phyloP scores from a whole-genome alignment of 1,284 basidiomycete genomes.

The Coriolopsis trogii region DNA sequence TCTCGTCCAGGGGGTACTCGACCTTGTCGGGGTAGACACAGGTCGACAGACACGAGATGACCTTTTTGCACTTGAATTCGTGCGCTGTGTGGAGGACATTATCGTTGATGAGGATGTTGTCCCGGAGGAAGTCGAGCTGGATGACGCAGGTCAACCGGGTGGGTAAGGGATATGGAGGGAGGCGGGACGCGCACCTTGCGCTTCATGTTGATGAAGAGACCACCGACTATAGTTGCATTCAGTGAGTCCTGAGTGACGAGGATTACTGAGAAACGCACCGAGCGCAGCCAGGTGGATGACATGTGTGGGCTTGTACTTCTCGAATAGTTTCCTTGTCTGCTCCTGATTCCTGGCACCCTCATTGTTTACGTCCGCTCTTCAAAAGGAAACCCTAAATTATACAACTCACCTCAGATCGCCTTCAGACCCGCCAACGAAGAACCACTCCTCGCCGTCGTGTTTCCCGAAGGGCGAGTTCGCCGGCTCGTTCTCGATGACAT shows the following conservation, averaged over 20 bases:
- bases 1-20: conserved; percentile 87
- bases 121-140: conserved; percentile 83
- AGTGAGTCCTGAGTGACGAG: not conserved
- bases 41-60: conserved; percentile 86
- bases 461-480: conserved; percentile 78
- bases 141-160: not conserved
- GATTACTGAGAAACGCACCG: conserved; percentile 49
- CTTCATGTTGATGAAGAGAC: conserved; percentile 90
- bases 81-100: conserved; percentile 81
- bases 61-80: conserved; percentile 63
- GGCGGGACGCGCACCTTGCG: conserved; percentile 61
- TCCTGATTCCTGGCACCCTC: conserved; percentile 53
- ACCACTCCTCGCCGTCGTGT: conserved; percentile 77
- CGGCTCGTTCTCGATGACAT: conserved; percentile 78
- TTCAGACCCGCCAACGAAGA: conserved; percentile 78
- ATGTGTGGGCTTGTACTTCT: conserved; percentile 88
- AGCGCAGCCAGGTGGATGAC: conserved; percentile 90
- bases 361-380: not conserved
- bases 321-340: conserved; percentile 71
- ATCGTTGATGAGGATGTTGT: conserved; percentile 91
- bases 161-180: not conserved
- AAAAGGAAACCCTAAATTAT: not conserved
- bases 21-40: conserved; percentile 90
- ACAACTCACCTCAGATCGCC: conserved; percentile 74
- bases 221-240: conserved; percentile 64